Percentiles rank a stretch among this genome's conserved stretches.
These are phyloP conservation scores for Byssoonygena ceratinophila DNA, from an alignment of 2,329 filamentous ascomycete species.

Conservation along the genomic window DNA sequence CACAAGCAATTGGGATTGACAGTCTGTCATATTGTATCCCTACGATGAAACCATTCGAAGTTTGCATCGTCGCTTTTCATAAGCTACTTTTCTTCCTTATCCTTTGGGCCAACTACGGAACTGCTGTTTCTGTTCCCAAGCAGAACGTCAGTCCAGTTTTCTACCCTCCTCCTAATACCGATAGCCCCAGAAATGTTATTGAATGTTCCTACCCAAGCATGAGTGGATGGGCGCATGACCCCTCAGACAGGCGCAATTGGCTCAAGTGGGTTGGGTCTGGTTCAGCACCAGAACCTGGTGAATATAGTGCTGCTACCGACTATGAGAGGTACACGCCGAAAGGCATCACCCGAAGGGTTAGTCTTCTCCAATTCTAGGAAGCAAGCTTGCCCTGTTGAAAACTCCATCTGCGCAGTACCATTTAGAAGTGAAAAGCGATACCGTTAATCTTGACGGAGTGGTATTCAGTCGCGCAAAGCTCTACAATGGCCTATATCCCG, in stretches of 20 bases:
- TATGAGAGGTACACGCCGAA: constrained; percentile 15
- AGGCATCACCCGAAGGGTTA: constrained; percentile 13
- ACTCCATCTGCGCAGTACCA: constrained; percentile 5
- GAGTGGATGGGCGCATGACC: constrained; percentile 13
- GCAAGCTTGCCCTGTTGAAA: background rate
- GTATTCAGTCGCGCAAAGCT: constrained; percentile 12
- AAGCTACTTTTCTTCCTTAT: constrained; percentile 4
- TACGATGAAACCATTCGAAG: constrained; percentile 1
- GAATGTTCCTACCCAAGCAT: constrained; percentile 13
- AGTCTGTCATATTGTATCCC: background rate
- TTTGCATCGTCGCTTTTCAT: constrained; percentile 1
- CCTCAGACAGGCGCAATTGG: constrained; percentile 12
- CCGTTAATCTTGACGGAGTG: constrained; percentile 14
- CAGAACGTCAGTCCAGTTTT: constrained; percentile 1
- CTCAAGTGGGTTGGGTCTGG: constrained; percentile 10
- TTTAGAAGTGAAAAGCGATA: constrained; percentile 9
- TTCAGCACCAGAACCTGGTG: constrained; percentile 4
- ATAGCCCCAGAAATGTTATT: constrained; percentile 13
- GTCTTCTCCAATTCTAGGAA: background rate
- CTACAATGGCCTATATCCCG: constrained; percentile 15
- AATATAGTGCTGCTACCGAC: constrained; percentile 14
- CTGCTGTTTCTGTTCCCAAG: background rate
- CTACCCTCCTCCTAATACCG: constrained; percentile 8
- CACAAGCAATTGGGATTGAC: background rate
- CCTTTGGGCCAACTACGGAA: background rate